Percentiles rank a stretch among this genome's conserved stretches.
Evolutionary conservation across 306 rosid species (phyloP).

Genomic region (Gastrolobium villosum): DNA sequence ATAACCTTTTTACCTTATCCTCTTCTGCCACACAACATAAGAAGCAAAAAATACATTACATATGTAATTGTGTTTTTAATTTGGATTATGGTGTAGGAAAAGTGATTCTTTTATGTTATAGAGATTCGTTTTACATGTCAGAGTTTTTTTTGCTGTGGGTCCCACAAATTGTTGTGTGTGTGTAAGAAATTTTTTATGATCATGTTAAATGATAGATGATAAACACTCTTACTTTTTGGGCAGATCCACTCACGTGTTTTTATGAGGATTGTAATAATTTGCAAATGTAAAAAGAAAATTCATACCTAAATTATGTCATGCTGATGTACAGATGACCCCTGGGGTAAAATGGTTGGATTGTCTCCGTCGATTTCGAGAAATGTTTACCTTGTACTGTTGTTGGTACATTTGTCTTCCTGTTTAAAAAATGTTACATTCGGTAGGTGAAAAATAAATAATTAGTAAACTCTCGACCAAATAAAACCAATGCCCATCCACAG

Average conservation of each 20-base stretch:
- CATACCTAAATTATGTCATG: conserved; percentile 6
- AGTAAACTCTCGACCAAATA: not conserved
- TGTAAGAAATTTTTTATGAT: too few relatives aligned
- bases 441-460: too few relatives aligned
- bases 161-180: too few relatives aligned
- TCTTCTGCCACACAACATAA: not conserved
- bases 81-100: too few relatives aligned
- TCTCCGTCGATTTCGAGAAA: not conserved
- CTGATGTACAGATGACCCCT: not conserved
- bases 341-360: not conserved
- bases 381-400: not conserved
- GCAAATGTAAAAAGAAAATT: not conserved
- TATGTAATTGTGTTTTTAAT: too few relatives aligned
- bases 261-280: not conserved
- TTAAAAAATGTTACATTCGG: not conserved
- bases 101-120: too few relatives aligned
- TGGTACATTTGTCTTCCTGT: not conserved
- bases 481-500: not conserved
- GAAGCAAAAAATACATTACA: not conserved
- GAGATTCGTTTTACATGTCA: too few relatives aligned
- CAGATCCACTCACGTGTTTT: too few relatives aligned
- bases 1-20: not conserved
- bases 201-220: too few relatives aligned
- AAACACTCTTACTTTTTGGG: too few relatives aligned
- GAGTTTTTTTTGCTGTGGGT: too few relatives aligned